Evolutionary conservation across 495 filamentous ascomycete species (phyloP).

Genomic region (Haplographium delicatum): DNA sequence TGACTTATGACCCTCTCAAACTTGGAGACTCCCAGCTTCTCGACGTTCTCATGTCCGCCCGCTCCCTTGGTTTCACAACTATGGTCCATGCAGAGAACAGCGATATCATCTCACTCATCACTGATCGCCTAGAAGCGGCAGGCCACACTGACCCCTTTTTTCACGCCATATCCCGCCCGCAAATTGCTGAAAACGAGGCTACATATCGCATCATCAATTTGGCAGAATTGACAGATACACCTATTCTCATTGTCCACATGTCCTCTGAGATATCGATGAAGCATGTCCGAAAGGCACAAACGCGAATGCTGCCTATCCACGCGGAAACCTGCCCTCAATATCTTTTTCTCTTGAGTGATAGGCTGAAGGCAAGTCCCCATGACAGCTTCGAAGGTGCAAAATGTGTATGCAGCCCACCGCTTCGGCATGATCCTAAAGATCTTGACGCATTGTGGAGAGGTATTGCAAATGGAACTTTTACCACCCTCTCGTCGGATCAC

Average conservation of each 20-base stretch:
- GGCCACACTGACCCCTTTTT: conserved; percentile 31
- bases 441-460: conserved; percentile 25
- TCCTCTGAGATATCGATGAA: conserved; percentile 16
- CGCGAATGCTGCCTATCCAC: conserved; percentile 32
- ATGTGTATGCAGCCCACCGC: conserved; percentile 27
- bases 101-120: conserved; percentile 40
- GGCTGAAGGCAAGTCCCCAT: conserved; percentile 12
- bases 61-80: conserved; percentile 40
- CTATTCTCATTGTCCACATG: conserved; percentile 44
- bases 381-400: conserved; percentile 25
- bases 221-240: conserved; percentile 36
- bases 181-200: conserved; percentile 35
- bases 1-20: conserved; percentile 50
- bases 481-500: conserved; percentile 39
- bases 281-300: conserved; percentile 28
- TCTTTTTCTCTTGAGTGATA: conserved; percentile 28
- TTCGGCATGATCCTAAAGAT: conserved; percentile 25
- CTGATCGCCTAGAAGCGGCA: conserved; percentile 30
- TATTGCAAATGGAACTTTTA: conserved; percentile 37
- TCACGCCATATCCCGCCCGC: conserved; percentile 33
- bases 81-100: conserved; percentile 55
- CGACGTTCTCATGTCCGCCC: conserved; percentile 40
- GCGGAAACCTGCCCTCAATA: conserved; percentile 38
- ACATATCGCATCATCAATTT: conserved; percentile 42
- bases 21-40: conserved; percentile 46